Base-by-base conservation (phyloP, 2,329 filamentous ascomycete species). In the Pseudopithomyces chartarum region DNA sequence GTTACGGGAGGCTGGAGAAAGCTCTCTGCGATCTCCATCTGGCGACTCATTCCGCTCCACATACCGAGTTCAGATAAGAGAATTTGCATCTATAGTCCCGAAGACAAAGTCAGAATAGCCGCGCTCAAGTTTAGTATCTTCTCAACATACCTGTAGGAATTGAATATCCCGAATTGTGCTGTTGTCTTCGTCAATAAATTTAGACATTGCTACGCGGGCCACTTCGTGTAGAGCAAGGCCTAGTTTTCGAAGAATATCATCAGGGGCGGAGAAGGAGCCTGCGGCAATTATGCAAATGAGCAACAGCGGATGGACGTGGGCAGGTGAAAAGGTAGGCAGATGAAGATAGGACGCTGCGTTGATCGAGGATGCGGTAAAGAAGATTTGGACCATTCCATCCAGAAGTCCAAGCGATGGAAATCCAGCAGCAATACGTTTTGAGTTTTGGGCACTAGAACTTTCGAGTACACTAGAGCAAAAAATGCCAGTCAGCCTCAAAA, bases 311-410 rank as follows among this genome's bases (percentile, higher is more conserved):
- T 80, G 80, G 55, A 85, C 80, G 2, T 78, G 76, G 17, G 84
- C 84, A 7, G 87, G 78, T 1, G 79, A 80, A 38, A 89, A 83
- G 0, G 84, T 85, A 1, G 84, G 81, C 44, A 85, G 81, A 70
- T 90, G 87, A 55, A 90, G 82, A 79, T 82, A 89, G 44, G 80
- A 79, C 45, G 84, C 85, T 0, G 86, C 79, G 57, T 86, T 80
- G 45, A 85, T 81, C 23, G 80, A 76, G 42, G 87, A 84, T 1
- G 80, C 80, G 0, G 84, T 82, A 19, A 88, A 74, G 58, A 85
- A 89, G 58, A 84, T 82, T 57, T 88, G 84, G 12, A 87, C 78
- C 54, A 89, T 77, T 10, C 82, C 85, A 62, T 89, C 86, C 57
- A 89, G 77, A 13, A 86, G 71, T 20, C 85, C 82, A 17, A 85